phyloP scores from a whole-genome alignment of 2,329 filamentous ascomycete genomes.

The Colletotrichum eremochloae region DNA sequence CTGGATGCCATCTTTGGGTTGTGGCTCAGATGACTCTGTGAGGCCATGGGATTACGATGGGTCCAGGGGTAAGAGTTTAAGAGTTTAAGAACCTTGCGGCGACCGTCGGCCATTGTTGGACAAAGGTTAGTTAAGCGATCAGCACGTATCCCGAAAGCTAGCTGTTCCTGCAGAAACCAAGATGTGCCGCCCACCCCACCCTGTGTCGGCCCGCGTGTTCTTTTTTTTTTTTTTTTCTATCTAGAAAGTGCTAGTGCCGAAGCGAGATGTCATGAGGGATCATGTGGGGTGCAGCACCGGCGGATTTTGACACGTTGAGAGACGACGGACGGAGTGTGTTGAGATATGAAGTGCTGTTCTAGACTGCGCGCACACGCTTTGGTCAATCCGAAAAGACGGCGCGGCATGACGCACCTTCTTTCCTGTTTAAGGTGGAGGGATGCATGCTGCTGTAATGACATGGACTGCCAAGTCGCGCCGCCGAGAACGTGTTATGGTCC shows the following conservation, averaged over 20 bases:
- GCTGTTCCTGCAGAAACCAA: slow-evolving; percentile 6
- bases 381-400: background rate
- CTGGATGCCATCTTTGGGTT: slow-evolving; percentile 8
- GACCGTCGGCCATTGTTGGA: slow-evolving; percentile 5
- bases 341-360: background rate
- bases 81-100: background rate
- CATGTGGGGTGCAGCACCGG: background rate
- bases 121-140: slow-evolving; percentile 1
- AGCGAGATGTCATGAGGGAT: background rate
- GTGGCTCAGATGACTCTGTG: slow-evolving; percentile 23
- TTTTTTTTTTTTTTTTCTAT: background rate
- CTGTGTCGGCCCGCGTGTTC: too few species aligned
- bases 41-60: background rate
- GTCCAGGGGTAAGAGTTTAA: background rate
- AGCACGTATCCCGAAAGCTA: slow-evolving; percentile 21
- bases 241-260: background rate
- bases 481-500: slow-evolving; percentile 20
- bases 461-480: slow-evolving; percentile 27
- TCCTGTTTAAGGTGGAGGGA: background rate
- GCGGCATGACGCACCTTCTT: background rate
- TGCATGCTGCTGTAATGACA: slow-evolving; percentile 11
- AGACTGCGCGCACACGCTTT: background rate
- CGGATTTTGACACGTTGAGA: slow-evolving; percentile 9
- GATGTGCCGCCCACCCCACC: background rate
- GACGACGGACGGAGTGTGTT: background rate